phyloP scores from a whole-genome alignment of 1,284 basidiomycete species.

The Sphaerobolus stellatus region DNA sequence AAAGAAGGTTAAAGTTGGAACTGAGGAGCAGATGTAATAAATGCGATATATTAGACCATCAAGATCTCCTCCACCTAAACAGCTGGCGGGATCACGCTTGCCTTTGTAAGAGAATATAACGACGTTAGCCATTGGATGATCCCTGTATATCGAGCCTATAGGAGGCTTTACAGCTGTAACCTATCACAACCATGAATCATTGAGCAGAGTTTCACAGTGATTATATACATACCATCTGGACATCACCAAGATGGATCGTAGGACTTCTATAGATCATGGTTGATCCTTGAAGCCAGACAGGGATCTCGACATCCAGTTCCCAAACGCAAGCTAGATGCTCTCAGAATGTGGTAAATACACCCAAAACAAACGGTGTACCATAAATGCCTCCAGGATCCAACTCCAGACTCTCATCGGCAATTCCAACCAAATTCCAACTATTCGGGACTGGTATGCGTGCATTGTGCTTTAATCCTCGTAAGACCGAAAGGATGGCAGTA shows the following conservation, averaged over 20 bases:
- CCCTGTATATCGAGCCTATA: slow-evolving; percentile 16
- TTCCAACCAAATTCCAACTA: slow-evolving; percentile 67
- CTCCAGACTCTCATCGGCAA: slow-evolving; percentile 61
- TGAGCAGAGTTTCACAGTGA: background rate
- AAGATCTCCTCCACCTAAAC: slow-evolving; percentile 70
- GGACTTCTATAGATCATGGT: slow-evolving; percentile 68
- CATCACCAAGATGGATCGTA: slow-evolving; percentile 70
- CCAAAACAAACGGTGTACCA: slow-evolving; percentile 39
- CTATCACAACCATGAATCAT: slow-evolving; percentile 23
- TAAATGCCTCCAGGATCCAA: slow-evolving; percentile 54
- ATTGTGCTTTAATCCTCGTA: slow-evolving; percentile 69
- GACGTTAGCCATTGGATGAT: slow-evolving; percentile 54
- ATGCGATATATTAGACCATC: slow-evolving; percentile 74
- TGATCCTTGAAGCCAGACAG: slow-evolving; percentile 52
- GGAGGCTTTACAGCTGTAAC: slow-evolving; percentile 66
- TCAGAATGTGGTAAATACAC: background rate
- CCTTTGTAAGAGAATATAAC: slow-evolving; percentile 72
- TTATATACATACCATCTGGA: slow-evolving; percentile 34
- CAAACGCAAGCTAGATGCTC: slow-evolving; percentile 66
- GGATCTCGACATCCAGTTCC: slow-evolving; percentile 41
- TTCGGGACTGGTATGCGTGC: slow-evolving; percentile 70
- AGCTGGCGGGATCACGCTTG: slow-evolving; percentile 58
- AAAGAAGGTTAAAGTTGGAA: slow-evolving; percentile 52
- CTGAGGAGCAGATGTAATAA: background rate
- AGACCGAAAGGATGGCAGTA: slow-evolving; percentile 57